Percentiles rank a stretch among this genome's conserved stretches.
phyloP scores from a whole-genome alignment of 306 rosid genomes.

The Vigna angularis region DNA sequence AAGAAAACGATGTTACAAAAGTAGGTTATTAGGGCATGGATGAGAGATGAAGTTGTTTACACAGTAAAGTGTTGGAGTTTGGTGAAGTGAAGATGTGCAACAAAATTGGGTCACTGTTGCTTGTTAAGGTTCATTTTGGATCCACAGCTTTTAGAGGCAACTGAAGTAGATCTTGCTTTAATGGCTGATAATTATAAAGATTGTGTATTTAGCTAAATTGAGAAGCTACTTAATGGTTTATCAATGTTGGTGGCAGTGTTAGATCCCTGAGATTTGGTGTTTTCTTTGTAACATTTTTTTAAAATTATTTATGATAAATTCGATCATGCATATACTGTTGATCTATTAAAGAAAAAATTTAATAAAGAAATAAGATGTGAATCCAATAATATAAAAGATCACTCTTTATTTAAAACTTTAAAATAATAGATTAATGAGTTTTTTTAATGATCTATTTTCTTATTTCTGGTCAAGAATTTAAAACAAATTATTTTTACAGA shows the following conservation, averaged over 20 bases:
- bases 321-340: background rate
- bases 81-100: constrained; percentile 61
- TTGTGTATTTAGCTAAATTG: constrained; percentile 42
- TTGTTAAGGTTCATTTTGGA: constrained; percentile 76
- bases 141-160: background rate
- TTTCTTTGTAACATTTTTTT: background rate
- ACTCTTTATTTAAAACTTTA: too few relatives aligned
- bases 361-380: too few relatives aligned
- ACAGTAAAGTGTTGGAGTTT: constrained; percentile 66
- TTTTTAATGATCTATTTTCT: too few relatives aligned
- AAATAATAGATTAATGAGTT: too few relatives aligned
- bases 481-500: background rate
- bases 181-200: constrained; percentile 50
- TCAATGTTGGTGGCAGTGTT: constrained; percentile 38
- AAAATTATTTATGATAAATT: background rate
- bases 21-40: constrained; percentile 51
- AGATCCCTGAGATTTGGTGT: background rate
- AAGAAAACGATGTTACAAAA: constrained; percentile 54
- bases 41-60: constrained; percentile 54
- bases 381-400: too few relatives aligned
- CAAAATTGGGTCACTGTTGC: constrained; percentile 72
- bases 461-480: too few relatives aligned
- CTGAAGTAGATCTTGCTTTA: constrained; percentile 62
- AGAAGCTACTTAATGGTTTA: constrained; percentile 31
- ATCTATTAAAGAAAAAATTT: too few relatives aligned